Evolutionary conservation across 1,284 basidiomycete species (phyloP).

Genomic region (Agroathelia rolfsii): DNA sequence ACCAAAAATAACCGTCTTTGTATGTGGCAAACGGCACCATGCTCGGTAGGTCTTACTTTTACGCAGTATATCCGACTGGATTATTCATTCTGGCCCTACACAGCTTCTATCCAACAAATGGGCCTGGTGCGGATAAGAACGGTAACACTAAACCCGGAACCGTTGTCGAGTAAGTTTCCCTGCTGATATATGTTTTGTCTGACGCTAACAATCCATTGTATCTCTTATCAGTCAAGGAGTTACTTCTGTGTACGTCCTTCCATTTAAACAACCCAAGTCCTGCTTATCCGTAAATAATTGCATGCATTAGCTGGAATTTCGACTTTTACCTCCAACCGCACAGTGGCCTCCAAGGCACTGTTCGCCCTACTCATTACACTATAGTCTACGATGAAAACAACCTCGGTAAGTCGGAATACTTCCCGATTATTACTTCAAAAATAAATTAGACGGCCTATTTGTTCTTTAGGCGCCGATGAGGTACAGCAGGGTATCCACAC

Average conservation of each 20-base stretch:
- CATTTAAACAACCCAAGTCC: constrained; percentile 52
- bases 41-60: no score
- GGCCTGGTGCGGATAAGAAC: constrained; percentile 40
- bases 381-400: constrained; percentile 67
- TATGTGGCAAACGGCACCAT: constrained; percentile 78
- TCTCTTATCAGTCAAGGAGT: constrained; percentile 30
- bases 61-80: no score
- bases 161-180: constrained; percentile 49
- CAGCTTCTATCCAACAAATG: constrained; percentile 67
- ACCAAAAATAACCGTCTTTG: constrained; percentile 66
- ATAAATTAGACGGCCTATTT: no score
- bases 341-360: constrained; percentile 54
- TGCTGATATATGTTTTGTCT: neutral
- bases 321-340: constrained; percentile 37
- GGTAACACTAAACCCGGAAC: constrained; percentile 69
- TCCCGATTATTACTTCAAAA: no score
- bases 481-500: constrained; percentile 31
- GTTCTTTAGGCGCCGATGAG: constrained; percentile 54
- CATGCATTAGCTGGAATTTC: constrained; percentile 1
- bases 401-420: no score
- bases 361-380: constrained; percentile 67
- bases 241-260: constrained; percentile 64
- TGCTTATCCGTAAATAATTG: constrained; percentile 2
- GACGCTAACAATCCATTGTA: neutral
- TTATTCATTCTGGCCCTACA: no score